These are phyloP conservation scores for Plasmodium sp. DNA, from an alignment of 169 alveolate species.

Conservation along the genomic window DNA sequence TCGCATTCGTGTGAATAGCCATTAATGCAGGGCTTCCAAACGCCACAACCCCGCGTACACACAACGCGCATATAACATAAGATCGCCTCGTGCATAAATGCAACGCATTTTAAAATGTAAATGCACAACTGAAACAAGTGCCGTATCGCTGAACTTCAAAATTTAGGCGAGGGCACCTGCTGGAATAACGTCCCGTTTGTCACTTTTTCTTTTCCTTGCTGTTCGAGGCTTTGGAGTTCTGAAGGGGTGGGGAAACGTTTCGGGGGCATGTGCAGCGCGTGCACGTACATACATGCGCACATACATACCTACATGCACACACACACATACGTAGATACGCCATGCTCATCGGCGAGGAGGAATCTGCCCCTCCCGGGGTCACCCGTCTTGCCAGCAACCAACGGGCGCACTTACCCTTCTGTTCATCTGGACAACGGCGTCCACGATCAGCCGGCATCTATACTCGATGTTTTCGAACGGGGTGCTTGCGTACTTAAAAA, in stretches of 20 bases:
- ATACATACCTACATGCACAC: not conserved
- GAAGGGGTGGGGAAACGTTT: not conserved
- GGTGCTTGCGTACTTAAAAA: constrained; percentile 63
- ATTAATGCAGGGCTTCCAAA: not conserved
- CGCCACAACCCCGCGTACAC: not conserved
- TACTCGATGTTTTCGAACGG: constrained; percentile 50
- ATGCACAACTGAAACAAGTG: not conserved
- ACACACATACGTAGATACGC: not conserved
- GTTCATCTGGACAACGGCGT: constrained; percentile 20
- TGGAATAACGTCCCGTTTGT: not conserved
- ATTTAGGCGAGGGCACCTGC: not conserved
- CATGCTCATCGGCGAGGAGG: not conserved
- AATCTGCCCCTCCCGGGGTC: not conserved
- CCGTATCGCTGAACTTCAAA: not conserved
- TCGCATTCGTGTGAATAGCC: not conserved
- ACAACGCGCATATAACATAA: constrained; percentile 1
- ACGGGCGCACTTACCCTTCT: not conserved
- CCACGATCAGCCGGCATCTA: constrained; percentile 46
- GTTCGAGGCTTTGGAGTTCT: constrained; percentile 2
- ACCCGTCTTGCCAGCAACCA: not conserved
- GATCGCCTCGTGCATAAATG: not conserved
- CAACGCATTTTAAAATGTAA: not conserved
- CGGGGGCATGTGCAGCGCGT: not conserved
- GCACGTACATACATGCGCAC: not conserved
- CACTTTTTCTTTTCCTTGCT: constrained; percentile 17